Percentiles rank a stretch among this genome's conserved stretches.
phyloP scores from a whole-genome alignment of 768 basidiomycete genomes.

The Ramaria sp. region DNA sequence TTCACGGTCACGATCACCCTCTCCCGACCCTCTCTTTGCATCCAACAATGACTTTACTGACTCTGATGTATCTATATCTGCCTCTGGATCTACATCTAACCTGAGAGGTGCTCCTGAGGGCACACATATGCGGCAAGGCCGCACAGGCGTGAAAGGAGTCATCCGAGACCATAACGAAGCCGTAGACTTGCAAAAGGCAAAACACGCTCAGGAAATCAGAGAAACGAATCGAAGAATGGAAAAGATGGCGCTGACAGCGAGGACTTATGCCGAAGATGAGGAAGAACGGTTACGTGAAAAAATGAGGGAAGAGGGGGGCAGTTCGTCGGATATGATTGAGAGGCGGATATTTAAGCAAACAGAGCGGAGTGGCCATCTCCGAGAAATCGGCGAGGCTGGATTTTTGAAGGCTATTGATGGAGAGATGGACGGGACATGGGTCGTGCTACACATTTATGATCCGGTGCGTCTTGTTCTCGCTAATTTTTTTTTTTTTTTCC shows the following conservation, averaged over 20 bases:
- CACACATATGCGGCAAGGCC: slow-evolving; percentile 64
- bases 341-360: slow-evolving; percentile 37
- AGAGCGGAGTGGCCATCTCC: slow-evolving; percentile 63
- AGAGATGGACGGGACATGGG: slow-evolving; percentile 61
- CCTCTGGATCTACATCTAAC: slow-evolving; percentile 25
- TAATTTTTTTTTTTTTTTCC: background rate
- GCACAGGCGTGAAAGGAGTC: slow-evolving; percentile 84
- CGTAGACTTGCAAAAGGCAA: slow-evolving; percentile 29
- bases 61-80: slow-evolving; percentile 7
- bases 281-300: slow-evolving; percentile 35
- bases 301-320: slow-evolving; percentile 29
- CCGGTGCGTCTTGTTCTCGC: slow-evolving; percentile 32
- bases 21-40: slow-evolving; percentile 10
- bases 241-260: slow-evolving; percentile 44
- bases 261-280: slow-evolving; percentile 72
- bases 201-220: slow-evolving; percentile 39
- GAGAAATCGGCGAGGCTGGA: slow-evolving; percentile 67
- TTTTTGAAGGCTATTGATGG: slow-evolving; percentile 67
- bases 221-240: slow-evolving; percentile 50
- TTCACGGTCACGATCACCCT: slow-evolving; percentile 37
- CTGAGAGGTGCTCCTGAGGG: slow-evolving; percentile 34
- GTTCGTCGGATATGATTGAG: slow-evolving; percentile 10
- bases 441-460: slow-evolving; percentile 80
- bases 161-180: slow-evolving; percentile 75
- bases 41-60: slow-evolving; percentile 6